A percentile compares a stretch with the other conserved stretches of the same genome.
phyloP scores from a whole-genome alignment of 2,329 filamentous ascomycete species.

The Magnaporthiopsis poae region DNA sequence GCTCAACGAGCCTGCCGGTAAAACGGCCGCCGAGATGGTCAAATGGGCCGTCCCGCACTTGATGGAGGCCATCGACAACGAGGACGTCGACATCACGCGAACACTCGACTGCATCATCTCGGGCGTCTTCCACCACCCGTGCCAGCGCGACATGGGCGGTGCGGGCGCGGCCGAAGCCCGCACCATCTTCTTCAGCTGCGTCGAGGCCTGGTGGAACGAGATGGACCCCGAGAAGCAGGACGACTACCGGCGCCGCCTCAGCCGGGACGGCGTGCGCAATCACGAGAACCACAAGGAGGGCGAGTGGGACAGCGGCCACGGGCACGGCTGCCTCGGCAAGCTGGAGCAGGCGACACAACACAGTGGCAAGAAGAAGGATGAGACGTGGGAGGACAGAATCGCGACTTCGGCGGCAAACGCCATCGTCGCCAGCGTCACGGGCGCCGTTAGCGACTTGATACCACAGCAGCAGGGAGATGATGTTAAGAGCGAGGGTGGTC shows the following conservation, averaged over 20 bases:
- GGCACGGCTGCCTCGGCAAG: slow-evolving; percentile 3
- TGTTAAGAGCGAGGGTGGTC: not conserved
- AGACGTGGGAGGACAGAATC: slow-evolving; percentile 6
- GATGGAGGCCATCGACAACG: slow-evolving; percentile 6
- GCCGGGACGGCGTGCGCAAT: slow-evolving; percentile 3
- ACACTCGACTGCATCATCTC: slow-evolving; percentile 5
- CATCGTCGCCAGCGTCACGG: slow-evolving; percentile 3
- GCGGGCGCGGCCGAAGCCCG: slow-evolving; percentile 1
- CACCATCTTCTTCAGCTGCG: slow-evolving; percentile 5
- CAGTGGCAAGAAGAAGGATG: slow-evolving; percentile 5
- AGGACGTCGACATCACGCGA: not conserved
- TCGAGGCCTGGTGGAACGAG: slow-evolving; percentile 4
- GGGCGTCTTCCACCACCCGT: slow-evolving; percentile 4
- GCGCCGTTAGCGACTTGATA: slow-evolving; percentile 1
- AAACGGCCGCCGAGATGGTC: slow-evolving; percentile 5
- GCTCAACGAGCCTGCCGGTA: slow-evolving; percentile 6
- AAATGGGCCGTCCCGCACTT: slow-evolving; percentile 1
- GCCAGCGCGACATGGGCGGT: slow-evolving; percentile 1
- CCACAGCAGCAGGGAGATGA: not conserved
- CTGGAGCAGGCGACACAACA: slow-evolving; percentile 1
- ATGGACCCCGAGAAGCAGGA: slow-evolving; percentile 3
- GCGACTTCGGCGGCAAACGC: slow-evolving; percentile 2
- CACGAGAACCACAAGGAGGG: slow-evolving; percentile 7
- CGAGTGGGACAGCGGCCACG: slow-evolving; percentile 5
- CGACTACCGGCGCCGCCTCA: slow-evolving; percentile 3